Base-by-base conservation (phyloP, 2,329 filamentous ascomycete species). In the Paraphoma sp. region DNA sequence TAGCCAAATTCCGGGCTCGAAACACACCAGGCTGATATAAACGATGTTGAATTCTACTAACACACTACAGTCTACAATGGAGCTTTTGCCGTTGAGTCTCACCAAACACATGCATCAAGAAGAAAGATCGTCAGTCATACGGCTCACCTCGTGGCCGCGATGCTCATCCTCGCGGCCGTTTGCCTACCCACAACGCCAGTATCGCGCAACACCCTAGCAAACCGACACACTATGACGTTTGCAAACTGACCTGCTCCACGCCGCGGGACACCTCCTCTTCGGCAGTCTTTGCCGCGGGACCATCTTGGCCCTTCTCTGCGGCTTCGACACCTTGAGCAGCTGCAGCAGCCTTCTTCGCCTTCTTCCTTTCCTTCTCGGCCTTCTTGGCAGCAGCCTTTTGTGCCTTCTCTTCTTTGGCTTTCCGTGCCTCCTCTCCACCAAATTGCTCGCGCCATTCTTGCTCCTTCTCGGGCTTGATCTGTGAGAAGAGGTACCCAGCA, bases 401-500 rank as follows among this genome's bases (percentile, higher is more conserved):
- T 43, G 86, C 88, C 70, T 89, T 89, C 64, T 90, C 88, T 69
- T 90, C 89, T 70, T 89, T 89, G 41, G 87, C 81, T 61, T 91
- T 87, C 65, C 89, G 82, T 36, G 84, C 83, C 69, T 88, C 86
- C 17, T 84, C 86, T 6, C 88, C 88, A 48, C 88, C 88, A 67
- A 88, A 97, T 65, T 86, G 84, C 60, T 89, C 86, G 56, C 89
- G 87, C 93, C 93, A 97, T 74, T 94, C 90, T 49, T 89, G 86
- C 45, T 90, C 87, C 81, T 93, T 94, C 76, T 91, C 88, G 9
- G 89, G 83, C 62, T 93, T 90, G 70, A 97, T 97, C 51, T 85
- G 86, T n/a, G 86, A 86, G 79, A 97, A 97, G 31, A 97, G 83
- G 81, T 92, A 89, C 62, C 87, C 85, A 0, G 93, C 87, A 72